Conservation (phyloP, 163 green algal species). For the Chlorella variabilis region DNA sequence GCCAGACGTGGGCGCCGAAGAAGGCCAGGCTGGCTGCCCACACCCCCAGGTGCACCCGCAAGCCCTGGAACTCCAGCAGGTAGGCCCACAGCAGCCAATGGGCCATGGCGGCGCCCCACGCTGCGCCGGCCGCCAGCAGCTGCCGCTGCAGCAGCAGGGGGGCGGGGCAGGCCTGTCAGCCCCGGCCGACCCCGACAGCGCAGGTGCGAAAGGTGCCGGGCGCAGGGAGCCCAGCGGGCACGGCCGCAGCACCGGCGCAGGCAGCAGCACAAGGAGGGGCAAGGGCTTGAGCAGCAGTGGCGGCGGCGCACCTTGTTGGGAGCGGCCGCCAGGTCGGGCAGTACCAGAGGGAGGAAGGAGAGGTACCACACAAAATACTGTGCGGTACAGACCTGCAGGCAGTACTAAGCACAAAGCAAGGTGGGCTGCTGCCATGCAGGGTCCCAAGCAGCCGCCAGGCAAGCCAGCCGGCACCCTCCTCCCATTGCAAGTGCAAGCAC, state of each 20-base stretch:
- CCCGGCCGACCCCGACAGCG: too few relatives aligned
- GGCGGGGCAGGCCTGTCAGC: neutral
- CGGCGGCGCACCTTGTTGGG: neutral
- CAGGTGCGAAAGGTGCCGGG: too few relatives aligned
- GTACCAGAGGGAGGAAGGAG: conserved; percentile 79
- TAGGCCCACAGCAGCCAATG: conserved; percentile 94
- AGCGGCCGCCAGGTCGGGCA: conserved; percentile 57
- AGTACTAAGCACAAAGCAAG: too few relatives aligned
- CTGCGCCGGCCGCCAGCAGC: conserved; percentile 41
- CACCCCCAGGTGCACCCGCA: conserved; percentile 60
- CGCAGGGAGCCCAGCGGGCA: too few relatives aligned
- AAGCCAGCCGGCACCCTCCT: too few relatives aligned
- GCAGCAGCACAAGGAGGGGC: neutral
- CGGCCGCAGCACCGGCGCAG: neutral
- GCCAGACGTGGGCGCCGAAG: conserved; percentile 57
- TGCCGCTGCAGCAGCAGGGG: conserved; percentile 4
- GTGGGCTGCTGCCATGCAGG: too few relatives aligned
- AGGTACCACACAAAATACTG: conserved; percentile 99
- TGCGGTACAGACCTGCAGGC: conserved; percentile 78
- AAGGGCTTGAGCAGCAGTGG: neutral
- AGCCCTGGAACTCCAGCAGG: conserved; percentile 85
- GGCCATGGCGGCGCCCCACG: conserved; percentile 72
- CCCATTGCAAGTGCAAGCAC: too few relatives aligned
- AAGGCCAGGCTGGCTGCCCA: conserved; percentile 74
- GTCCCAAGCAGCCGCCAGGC: neutral